Evolutionary conservation across 2,329 filamentous ascomycete species (phyloP), one percentile per base, ranked within the genome.

Genomic region (Diaporthe aspalathi): DNA sequence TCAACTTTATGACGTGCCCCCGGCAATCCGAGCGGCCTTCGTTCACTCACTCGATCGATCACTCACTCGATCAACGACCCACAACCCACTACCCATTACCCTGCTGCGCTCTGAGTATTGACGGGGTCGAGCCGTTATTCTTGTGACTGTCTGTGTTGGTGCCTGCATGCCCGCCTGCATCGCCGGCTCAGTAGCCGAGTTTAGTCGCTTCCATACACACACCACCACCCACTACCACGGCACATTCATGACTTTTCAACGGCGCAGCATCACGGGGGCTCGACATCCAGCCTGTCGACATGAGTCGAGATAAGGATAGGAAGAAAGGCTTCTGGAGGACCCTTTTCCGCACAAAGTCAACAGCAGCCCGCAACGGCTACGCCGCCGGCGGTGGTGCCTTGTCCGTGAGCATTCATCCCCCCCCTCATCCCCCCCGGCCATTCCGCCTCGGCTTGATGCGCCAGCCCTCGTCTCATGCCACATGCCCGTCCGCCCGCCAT

Each of bases 291-390:
- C 24, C 71, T 62, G 63, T 70, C 49, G 68, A 71, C 49, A 73
- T 73, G 71, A 73, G 71, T 66, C 68, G 68, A 56, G 71, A 73
- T n/a, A 71, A 68, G 49, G 67, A 50, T 24, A 73, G 49, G 62
- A 73, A 71, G 47, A 68, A 71, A 54, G 56, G 68, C 56, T 73
- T 73, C 49, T 73, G 68, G 71, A 73, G 62, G 62, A 49, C 68
- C 40, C 68, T 73, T 38, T 71, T 73, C 50, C 57, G 65, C 22
- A 53, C 63, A 63, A 68, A 68, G 35, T 67, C 45, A 32, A 62
- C 70, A 49, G 52, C 67, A 29, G 43, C 32, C 14, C 63, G 47
- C 35, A 24, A 29, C 43, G 22, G 27, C 22, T 32, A 17, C 22
- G 50, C 53, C 9, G 60, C 20, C 27, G 54, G 32, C 9, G 29